Evolutionary conservation across 2,329 filamentous ascomycete species (phyloP).

Genomic region (Aspergillus ruber): DNA sequence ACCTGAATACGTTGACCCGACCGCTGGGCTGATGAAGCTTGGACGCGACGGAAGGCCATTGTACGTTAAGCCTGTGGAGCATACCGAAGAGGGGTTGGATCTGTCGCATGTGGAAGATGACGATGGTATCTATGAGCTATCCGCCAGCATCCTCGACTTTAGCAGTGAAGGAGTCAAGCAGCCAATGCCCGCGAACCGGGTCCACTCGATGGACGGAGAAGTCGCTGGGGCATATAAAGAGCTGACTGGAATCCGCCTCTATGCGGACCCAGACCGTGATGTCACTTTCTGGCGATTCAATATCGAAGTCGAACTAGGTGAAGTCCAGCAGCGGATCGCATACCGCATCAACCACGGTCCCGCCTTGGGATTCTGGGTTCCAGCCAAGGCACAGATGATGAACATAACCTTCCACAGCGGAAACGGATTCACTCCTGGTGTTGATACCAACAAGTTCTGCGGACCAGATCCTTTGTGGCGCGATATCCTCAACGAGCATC

Average conservation of each 20-base stretch:
- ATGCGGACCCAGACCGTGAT: constrained; percentile 75
- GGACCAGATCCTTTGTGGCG: constrained; percentile 96
- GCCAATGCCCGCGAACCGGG: constrained; percentile 43
- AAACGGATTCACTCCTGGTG: constrained; percentile 84
- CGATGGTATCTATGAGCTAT: constrained; percentile 71
- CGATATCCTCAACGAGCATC: constrained; percentile 87
- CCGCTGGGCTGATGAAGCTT: constrained; percentile 79
- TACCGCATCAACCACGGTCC: constrained; percentile 94
- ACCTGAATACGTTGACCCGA: constrained; percentile 77
- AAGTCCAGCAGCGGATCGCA: constrained; percentile 75
- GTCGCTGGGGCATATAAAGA: constrained; percentile 75
- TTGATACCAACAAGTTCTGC: constrained; percentile 71
- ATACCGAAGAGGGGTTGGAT: constrained; percentile 71
- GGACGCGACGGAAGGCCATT: constrained; percentile 78
- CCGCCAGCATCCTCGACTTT: constrained; percentile 41
- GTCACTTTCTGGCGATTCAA: constrained; percentile 98
- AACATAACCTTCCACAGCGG: constrained; percentile 99
- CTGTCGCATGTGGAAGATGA: constrained; percentile 74
- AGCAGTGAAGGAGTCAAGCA: constrained; percentile 32
- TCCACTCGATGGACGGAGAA: constrained; percentile 61
- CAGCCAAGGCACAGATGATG: constrained; percentile 76
- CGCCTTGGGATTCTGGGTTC: constrained; percentile 89
- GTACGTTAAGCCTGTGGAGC: constrained; percentile 83
- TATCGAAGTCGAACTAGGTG: constrained; percentile 78
- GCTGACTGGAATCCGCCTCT: constrained; percentile 72